These are phyloP conservation scores for Ogataea thermomethanolica DNA, from an alignment of 805 yeast genomes.

Conservation along the genomic window DNA sequence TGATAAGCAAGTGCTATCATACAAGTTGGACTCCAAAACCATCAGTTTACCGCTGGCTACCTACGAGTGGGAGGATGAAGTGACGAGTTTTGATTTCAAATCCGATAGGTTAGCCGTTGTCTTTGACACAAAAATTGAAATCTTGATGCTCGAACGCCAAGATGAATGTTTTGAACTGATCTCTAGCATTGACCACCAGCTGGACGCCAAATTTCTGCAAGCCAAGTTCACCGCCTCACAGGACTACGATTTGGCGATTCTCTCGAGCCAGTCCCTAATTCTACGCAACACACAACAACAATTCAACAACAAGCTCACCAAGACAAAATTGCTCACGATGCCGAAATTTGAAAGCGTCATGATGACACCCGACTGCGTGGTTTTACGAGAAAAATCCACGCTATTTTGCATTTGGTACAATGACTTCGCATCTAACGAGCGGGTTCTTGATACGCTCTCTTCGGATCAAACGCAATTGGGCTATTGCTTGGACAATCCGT, in stretches of 20 bases:
- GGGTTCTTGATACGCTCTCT: neutral
- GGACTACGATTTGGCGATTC: conserved; percentile 22
- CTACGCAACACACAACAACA: conserved; percentile 16
- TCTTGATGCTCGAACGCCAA: conserved; percentile 15
- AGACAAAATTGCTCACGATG: neutral
- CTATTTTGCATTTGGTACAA: conserved; percentile 5
- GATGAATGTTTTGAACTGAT: conserved; percentile 14
- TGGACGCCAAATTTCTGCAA: conserved; percentile 16
- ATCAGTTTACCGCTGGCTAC: conserved; percentile 6
- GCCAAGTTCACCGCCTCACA: conserved; percentile 19
- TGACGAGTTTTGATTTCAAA: conserved; percentile 18
- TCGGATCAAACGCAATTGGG: conserved; percentile 2
- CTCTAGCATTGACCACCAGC: conserved; percentile 15
- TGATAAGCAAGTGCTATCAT: conserved; percentile 13
- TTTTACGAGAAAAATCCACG: conserved; percentile 1
- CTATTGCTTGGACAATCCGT: neutral
- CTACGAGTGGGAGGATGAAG: conserved; percentile 12
- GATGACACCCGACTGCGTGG: conserved; percentile 5
- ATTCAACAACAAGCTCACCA: conserved; percentile 4
- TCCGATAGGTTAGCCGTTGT: conserved; percentile 20
- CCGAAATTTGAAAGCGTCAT: conserved; percentile 1
- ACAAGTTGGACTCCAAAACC: conserved; percentile 6
- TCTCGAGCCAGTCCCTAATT: conserved; percentile 23
- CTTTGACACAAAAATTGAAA: conserved; percentile 16
- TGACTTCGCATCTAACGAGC: neutral